Conservation (phyloP, 1,284 basidiomycete genomes). For the Ganoderma sinense region DNA sequence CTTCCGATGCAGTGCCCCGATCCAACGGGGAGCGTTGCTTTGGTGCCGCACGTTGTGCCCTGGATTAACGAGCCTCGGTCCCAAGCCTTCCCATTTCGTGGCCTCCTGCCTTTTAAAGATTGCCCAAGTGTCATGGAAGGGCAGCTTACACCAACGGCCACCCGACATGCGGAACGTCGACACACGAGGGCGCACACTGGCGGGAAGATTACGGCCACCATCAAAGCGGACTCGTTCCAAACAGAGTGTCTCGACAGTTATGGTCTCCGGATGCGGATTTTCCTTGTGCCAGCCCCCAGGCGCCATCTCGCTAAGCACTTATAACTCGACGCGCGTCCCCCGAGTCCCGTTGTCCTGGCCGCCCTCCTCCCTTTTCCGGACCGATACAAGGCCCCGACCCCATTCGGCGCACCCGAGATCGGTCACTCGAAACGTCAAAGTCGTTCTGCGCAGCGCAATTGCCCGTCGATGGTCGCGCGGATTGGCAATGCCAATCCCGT, state of each 20-base stretch:
- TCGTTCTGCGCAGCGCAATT: neutral
- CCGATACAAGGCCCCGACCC: neutral
- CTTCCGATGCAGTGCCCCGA: neutral
- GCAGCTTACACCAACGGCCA: neutral
- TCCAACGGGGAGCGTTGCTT: neutral
- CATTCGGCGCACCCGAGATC: neutral
- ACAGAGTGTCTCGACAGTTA: neutral
- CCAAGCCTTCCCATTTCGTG: neutral
- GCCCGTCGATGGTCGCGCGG: neutral
- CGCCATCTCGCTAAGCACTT: neutral
- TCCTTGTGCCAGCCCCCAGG: neutral
- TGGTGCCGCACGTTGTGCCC: neutral
- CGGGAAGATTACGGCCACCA: neutral
- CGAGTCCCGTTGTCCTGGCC: neutral
- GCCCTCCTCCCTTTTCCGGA: neutral
- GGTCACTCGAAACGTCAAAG: neutral
- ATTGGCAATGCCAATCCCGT: neutral
- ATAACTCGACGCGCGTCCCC: neutral
- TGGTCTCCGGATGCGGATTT: neutral
- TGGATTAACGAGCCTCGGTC: neutral
- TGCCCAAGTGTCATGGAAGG: neutral
- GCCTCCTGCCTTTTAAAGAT: neutral
- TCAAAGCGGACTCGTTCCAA: neutral
- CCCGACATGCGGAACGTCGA: neutral
- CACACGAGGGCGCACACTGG: neutral